A percentile compares a stretch with the other conserved stretches of the same genome.
phyloP scores from a whole-genome alignment of 306 rosid genomes.

The Erythrophleum fordii region DNA sequence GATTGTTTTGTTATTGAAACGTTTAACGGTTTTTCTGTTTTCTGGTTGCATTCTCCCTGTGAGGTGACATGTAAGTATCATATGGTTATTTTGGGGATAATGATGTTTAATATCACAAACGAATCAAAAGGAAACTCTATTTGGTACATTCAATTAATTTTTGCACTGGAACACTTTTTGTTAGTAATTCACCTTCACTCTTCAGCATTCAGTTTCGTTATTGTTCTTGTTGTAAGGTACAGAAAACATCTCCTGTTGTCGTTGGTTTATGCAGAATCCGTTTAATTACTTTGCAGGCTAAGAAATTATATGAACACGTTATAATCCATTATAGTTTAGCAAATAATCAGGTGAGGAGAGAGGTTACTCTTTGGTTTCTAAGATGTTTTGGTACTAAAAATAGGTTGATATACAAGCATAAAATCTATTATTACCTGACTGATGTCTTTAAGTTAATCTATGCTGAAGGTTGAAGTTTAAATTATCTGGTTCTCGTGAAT shows the following conservation, averaged over 20 bases:
- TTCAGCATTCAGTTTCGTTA: not conserved
- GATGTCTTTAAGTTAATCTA: not conserved
- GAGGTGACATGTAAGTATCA: no score
- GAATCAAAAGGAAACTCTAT: slow-evolving; percentile 8
- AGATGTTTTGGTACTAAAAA: not conserved
- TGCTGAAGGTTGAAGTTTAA: not conserved
- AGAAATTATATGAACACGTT: slow-evolving; percentile 2
- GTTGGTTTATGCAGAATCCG: slow-evolving; percentile 6
- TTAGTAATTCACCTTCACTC: not conserved
- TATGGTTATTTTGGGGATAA: no score
- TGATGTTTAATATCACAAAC: not conserved
- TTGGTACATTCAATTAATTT: not conserved
- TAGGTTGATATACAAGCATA: not conserved
- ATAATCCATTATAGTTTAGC: not conserved
- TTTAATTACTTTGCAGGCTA: slow-evolving; percentile 13
- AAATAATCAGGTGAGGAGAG: not conserved
- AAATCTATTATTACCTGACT: not conserved
- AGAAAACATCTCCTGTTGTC: not conserved
- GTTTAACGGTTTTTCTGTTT: not conserved
- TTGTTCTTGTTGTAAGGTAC: not conserved
- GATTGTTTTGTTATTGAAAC: not conserved
- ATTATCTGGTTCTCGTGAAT: not conserved
- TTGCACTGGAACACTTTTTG: not conserved
- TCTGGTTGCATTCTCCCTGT: not conserved
- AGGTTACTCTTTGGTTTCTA: not conserved